These are phyloP conservation scores for Mariannaea elegans DNA, from an alignment of 2,329 filamentous ascomycete genomes.

Conservation along the genomic window DNA sequence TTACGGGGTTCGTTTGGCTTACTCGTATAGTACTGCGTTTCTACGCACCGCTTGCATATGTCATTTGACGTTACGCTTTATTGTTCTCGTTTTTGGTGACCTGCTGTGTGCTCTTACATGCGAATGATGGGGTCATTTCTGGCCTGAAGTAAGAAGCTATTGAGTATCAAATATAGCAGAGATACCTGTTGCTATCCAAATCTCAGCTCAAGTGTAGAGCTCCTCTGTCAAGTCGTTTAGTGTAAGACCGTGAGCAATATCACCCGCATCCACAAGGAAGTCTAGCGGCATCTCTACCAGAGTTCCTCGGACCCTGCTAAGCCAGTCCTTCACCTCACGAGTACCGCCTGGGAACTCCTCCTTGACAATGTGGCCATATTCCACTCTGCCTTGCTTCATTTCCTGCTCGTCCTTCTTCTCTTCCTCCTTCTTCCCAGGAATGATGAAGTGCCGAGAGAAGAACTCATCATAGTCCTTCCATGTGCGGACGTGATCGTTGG, in stretches of 20 bases:
- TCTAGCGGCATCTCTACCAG: constrained; percentile 91
- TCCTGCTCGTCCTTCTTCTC: constrained; percentile 55
- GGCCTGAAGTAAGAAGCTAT: no score
- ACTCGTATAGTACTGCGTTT: background rate
- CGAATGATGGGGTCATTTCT: no score
- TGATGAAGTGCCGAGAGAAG: constrained; percentile 73
- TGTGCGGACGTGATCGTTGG: constrained; percentile 71
- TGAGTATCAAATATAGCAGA: no score
- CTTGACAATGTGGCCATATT: constrained; percentile 87
- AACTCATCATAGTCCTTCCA: constrained; percentile 80
- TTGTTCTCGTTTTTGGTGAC: background rate
- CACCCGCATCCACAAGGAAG: constrained; percentile 82
- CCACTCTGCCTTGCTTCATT: constrained; percentile 66
- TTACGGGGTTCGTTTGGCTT: background rate
- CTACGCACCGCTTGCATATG: background rate
- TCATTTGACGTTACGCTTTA: background rate
- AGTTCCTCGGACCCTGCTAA: constrained; percentile 72
- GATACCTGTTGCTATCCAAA: no score
- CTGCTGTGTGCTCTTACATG: background rate
- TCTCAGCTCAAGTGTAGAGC: constrained; percentile 67
- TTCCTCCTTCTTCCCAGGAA: constrained; percentile 60
- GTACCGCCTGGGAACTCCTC: constrained; percentile 80
- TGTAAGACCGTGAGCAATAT: constrained; percentile 82
- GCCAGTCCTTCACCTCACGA: constrained; percentile 75
- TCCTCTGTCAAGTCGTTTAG: constrained; percentile 77